Percentiles rank a stretch among this genome's conserved stretches.
These are phyloP conservation scores for Diaporthe sp. DNA, from an alignment of 2,329 filamentous ascomycete genomes.

Conservation along the genomic window DNA sequence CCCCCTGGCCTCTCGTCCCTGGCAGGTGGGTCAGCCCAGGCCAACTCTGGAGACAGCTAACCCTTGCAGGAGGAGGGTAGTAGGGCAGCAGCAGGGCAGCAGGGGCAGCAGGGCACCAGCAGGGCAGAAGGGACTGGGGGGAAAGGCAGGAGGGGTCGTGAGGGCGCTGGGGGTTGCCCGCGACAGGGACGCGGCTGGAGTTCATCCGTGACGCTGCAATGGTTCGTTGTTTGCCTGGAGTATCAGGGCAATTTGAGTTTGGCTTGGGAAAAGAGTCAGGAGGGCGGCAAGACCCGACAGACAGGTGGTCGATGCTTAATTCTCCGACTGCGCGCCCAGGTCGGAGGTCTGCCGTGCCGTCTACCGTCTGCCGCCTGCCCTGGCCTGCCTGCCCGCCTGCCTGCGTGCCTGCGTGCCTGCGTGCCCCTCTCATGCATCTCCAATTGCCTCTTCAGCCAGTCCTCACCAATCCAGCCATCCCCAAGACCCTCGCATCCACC, in stretches of 20 bases:
- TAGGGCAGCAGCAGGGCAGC: background rate
- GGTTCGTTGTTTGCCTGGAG: slow-evolving; percentile 21
- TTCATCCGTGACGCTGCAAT: slow-evolving; percentile 23
- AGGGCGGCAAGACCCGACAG: slow-evolving; percentile 32
- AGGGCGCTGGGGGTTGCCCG: slow-evolving; percentile 22
- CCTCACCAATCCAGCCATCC: background rate
- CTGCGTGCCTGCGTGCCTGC: background rate
- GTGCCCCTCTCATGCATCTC: background rate
- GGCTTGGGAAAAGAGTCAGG: slow-evolving; percentile 4
- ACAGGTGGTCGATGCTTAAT: slow-evolving; percentile 35
- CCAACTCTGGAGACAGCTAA: slow-evolving; percentile 18
- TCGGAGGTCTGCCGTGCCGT: slow-evolving; percentile 33
- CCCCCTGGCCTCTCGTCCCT: slow-evolving; percentile 12
- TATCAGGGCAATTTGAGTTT: slow-evolving; percentile 32
- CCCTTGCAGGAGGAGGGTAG: slow-evolving; percentile 1
- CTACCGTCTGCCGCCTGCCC: slow-evolving; percentile 4
- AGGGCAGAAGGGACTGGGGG: background rate
- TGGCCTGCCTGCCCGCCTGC: background rate
- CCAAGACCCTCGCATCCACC: background rate
- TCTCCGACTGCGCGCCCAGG: slow-evolving; percentile 29
- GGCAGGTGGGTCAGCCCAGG: slow-evolving; percentile 26
- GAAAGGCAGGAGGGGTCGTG: background rate
- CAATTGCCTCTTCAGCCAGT: background rate
- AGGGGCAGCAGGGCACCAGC: background rate
- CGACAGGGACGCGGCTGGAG: slow-evolving; percentile 16